phyloP scores from a whole-genome alignment of 78 protist genomes.

The Speleostelium caveatum region DNA sequence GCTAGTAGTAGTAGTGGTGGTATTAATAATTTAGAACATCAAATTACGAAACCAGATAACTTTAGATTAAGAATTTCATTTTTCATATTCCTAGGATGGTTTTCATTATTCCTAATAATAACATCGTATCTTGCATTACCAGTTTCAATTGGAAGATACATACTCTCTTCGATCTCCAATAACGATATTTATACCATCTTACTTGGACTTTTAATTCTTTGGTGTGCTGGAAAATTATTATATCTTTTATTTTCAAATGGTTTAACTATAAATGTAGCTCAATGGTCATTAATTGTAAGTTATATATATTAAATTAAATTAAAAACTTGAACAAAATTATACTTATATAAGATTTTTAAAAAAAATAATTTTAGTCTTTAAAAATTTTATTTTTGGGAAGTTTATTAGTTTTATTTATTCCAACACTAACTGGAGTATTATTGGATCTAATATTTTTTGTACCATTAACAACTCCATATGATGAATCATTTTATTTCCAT shows the following conservation, averaged over 20 bases:
- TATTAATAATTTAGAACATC: too few relatives aligned
- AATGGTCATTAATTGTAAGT: slow-evolving; percentile 30
- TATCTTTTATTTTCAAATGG: slow-evolving; percentile 6
- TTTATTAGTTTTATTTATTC: slow-evolving; percentile 1
- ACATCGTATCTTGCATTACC: slow-evolving; percentile 10
- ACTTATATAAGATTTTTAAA: too few relatives aligned
- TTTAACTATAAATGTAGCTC: neutral
- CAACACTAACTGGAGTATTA: slow-evolving; percentile 35
- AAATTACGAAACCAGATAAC: neutral
- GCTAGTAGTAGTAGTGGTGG: neutral
- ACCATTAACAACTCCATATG: slow-evolving; percentile 38
- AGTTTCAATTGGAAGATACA: slow-evolving; percentile 33
- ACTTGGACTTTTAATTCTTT: slow-evolving; percentile 13
- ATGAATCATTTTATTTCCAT: slow-evolving; percentile 47
- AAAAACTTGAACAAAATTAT: neutral
- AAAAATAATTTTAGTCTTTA: neutral
- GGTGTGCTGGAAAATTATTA: neutral
- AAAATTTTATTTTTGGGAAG: slow-evolving; percentile 12
- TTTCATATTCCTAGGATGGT: slow-evolving; percentile 54
- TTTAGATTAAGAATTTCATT: slow-evolving; percentile 1
- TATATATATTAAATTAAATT: neutral
- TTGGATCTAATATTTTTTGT: slow-evolving; percentile 45
- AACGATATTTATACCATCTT: slow-evolving; percentile 39
- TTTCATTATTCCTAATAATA: neutral
- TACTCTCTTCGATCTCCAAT: neutral